Evolutionary conservation across 1,284 basidiomycete species (phyloP), one percentile per base, ranked within the genome.

Genomic region (Crocinoboletus sp.): DNA sequence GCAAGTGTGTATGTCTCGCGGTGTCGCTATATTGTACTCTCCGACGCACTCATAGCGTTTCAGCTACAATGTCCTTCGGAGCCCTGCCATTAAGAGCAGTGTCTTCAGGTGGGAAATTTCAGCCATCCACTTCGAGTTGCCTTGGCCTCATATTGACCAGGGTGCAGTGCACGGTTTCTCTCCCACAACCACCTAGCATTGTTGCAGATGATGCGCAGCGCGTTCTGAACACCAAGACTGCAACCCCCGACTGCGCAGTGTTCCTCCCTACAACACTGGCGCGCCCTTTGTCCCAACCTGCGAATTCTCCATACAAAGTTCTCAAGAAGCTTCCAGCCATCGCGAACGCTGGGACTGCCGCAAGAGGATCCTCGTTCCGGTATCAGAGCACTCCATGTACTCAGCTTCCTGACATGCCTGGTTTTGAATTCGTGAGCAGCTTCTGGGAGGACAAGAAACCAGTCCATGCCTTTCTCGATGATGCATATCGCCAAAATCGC

Each of bases 361-460:
- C 61, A 17, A 63, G 57, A 38, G 68, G 68, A 9, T 67, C 70
- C 8, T 73, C 72, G 4, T 79, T 79, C 54, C 66, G 69, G n/a
- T 77, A 64, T 48, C 77, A 80, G 53, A 68, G 66, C 22, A 78
- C 77, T 0, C 71, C 76, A 5, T 71, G 72, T 43, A 62, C 66
- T 16, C 67, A 67, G 38, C 66, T 74, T 7, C 71, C 76, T 1
- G 68, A 71, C 25, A 61, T 57, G 28, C 65, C 69, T 1, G 64
- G 69, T 10, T 78, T 79, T 51, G 74, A 80, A 58, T 76, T 80
- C 43, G 67, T 64, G 7, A 74, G 78, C 50, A 69, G 69, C 41
- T 63, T 79, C 42, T 77, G 72, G 70, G 77, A 80, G 52, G 77
- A 80, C 58, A 80, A 81, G 66, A 80, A 78, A 48, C 72, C 74